Evolutionary conservation across 495 filamentous ascomycete species (phyloP).

Genomic region (Penicillium salamii): DNA sequence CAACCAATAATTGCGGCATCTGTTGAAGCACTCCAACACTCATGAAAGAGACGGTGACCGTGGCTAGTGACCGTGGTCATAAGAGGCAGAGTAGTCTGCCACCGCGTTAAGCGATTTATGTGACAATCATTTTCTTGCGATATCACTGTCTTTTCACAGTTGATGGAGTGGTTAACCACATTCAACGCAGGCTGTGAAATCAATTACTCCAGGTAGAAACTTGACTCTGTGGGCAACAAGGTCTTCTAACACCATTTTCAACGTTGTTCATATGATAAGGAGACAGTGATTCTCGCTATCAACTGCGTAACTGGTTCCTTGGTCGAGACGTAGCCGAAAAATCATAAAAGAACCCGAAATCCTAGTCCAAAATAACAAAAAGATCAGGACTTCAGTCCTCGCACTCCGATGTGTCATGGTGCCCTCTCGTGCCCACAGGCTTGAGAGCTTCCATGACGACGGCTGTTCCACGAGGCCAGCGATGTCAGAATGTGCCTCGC

Average conservation of each 20-base stretch:
- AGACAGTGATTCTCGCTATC: constrained; percentile 1
- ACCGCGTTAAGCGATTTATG: too few relatives aligned
- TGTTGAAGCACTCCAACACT: not conserved
- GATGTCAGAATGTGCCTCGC: not conserved
- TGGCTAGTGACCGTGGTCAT: not conserved
- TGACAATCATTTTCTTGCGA: not conserved
- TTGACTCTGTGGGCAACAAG: constrained; percentile 1
- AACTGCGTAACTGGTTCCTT: constrained; percentile 2
- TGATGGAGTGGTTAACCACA: not conserved
- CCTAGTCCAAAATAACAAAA: not conserved
- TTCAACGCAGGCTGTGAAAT: not conserved
- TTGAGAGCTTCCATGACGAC: not conserved
- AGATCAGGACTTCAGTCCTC: constrained; percentile 1
- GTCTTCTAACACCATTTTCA: not conserved
- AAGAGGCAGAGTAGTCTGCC: too few relatives aligned
- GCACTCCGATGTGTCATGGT: not conserved
- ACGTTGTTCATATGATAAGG: not conserved
- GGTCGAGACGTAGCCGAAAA: constrained; percentile 1
- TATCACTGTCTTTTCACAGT: not conserved
- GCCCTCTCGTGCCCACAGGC: not conserved
- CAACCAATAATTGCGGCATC: not conserved
- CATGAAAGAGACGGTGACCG: constrained; percentile 1
- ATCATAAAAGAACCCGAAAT: not conserved
- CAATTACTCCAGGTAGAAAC: not conserved
- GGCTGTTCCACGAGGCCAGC: not conserved